These are phyloP conservation scores for Rugosomyces carneus DNA, from an alignment of 1,284 basidiomycete species.

Conservation along the genomic window DNA sequence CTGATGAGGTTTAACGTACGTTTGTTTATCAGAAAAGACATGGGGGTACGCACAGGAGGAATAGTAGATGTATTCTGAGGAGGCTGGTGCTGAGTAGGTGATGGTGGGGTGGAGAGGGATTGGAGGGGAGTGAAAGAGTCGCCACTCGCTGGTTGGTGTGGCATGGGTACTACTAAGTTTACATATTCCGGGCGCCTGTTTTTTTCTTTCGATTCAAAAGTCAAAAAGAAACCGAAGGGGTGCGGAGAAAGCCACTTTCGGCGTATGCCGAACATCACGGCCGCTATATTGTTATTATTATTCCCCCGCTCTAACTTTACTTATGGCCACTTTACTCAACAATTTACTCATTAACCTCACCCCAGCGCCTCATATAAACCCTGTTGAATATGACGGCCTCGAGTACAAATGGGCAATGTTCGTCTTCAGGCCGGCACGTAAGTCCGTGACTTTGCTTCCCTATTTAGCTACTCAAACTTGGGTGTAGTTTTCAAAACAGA, in stretches of 20 bases:
- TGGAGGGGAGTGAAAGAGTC: conserved; percentile 11
- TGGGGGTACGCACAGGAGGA: conserved; percentile 12
- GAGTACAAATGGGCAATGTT: conserved; percentile 71
- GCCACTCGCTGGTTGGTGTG: conserved; percentile 2
- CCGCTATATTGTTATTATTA: too few species aligned
- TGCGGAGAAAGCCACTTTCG: conserved; percentile 5
- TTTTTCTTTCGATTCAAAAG: neutral
- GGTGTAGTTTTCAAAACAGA: conserved; percentile 61
- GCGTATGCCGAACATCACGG: conserved; percentile 9
- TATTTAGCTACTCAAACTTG: conserved; percentile 9
- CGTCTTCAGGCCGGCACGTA: conserved; percentile 76
- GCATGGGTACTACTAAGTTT: neutral
- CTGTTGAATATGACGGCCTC: conserved; percentile 43
- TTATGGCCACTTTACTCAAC: conserved; percentile 27
- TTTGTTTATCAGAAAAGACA: neutral
- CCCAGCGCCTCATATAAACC: conserved; percentile 38
- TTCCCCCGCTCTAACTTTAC: too few species aligned
- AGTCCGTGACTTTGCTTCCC: conserved; percentile 19
- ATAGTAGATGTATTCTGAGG: neutral
- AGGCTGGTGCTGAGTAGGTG: neutral
- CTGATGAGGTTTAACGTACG: conserved; percentile 1
- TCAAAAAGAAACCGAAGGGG: neutral
- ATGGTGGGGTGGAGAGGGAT: conserved; percentile 2
- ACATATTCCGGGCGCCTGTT: conserved; percentile 3
- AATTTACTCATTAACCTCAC: conserved; percentile 40